Base-by-base conservation (phyloP, 306 rosid species). In the Cucurbita ficifolia region DNA sequence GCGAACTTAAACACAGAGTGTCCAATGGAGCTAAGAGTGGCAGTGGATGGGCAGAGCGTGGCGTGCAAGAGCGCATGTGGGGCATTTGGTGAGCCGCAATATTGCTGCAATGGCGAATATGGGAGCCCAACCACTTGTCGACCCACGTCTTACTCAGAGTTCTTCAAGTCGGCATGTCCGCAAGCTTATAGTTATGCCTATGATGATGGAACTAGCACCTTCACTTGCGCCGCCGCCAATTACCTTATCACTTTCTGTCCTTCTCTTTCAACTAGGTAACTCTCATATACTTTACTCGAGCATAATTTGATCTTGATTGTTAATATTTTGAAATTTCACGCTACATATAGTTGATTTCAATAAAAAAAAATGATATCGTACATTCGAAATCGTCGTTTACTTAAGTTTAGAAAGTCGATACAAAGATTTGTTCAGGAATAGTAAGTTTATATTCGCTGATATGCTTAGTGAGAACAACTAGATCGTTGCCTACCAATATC, bases 11-110 rank as follows among this genome's bases (percentile, higher is more conserved):
- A 93, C 79, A 42, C 53, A 0, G 82, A 67, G 6, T 93, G 98
- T 19, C 98, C 98, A 1, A 2, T 78, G 56, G 94, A 93, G 76
- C 78, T 93, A 5, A 88, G 77, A 21, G 74, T 52, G 56, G 60
- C 9, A 77, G 76, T 4, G 24, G 59, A 14, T 21, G 82, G 36
- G 19, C 83, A 77, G 19, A 54, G 86, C 50, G 97, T 93, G 53
- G 98, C 94, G 18, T 93, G 98, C 29, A 89, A 83, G 42, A 93
- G 98, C 84, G 98, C 97, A 54, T 93, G 97, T 55, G 98, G 83
- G n/a, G 98, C 96, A 0, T 93, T 93, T 14, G 88, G 88, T 10
- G 94, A 88, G 48, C 89, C 96, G 0, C 86, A 77, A 61, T 93
- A 87, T 70, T 93, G 98, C 21, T 93, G 98, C 10, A 90, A 86